Conservation (phyloP, 2,329 filamentous ascomycete species). For the Apiospora rasikravindrae region DNA sequence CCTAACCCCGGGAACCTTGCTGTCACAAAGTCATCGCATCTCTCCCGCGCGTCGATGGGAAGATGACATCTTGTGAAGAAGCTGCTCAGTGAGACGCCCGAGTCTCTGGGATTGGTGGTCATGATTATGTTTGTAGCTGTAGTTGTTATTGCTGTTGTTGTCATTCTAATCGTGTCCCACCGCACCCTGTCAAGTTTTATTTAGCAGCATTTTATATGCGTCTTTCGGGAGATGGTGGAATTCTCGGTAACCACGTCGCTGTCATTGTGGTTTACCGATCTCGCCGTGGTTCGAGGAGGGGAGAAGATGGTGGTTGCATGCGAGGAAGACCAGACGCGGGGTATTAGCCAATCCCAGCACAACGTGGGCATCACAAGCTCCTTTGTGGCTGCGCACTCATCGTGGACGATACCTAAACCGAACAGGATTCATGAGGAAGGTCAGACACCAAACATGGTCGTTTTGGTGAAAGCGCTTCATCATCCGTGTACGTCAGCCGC, state of each 20-base stretch:
- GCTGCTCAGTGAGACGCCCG: slow-evolving; percentile 31
- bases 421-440: background rate
- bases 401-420: background rate
- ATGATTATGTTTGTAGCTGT: background rate
- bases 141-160: background rate
- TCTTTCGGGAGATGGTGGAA: background rate
- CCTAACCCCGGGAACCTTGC: slow-evolving; percentile 37
- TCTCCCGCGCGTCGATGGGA: slow-evolving; percentile 30
- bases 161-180: background rate
- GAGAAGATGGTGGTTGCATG: background rate
- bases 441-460: background rate
- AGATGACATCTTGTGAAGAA: slow-evolving; percentile 40
- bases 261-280: background rate
- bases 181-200: background rate
- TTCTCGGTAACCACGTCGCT: background rate
- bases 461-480: background rate
- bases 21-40: slow-evolving; percentile 41
- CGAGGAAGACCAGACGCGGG: slow-evolving; percentile 4
- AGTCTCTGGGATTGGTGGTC: slow-evolving; percentile 29
- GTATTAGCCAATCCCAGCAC: slow-evolving; percentile 8
- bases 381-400: background rate
- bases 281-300: background rate
- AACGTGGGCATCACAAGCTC: slow-evolving; percentile 2
- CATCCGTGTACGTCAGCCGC: background rate
- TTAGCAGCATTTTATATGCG: too few relatives aligned